Conservation (phyloP, 2,329 filamentous ascomycete genomes). For the Dryadomyces sulphureus region DNA sequence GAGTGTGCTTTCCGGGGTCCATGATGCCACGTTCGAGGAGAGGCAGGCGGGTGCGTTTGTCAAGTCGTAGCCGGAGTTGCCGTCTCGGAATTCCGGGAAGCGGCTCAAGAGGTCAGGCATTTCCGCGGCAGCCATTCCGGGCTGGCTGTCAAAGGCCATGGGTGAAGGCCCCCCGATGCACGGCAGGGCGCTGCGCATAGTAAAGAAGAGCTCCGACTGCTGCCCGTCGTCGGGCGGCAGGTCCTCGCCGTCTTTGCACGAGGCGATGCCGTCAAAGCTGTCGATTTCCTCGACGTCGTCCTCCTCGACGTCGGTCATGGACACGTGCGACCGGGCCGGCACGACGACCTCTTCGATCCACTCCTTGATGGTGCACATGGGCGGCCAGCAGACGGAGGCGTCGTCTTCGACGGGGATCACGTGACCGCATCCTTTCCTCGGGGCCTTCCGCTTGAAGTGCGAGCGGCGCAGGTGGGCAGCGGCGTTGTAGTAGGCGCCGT, state of each 20-base stretch:
- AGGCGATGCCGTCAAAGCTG: no score
- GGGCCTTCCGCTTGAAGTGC: slow-evolving; percentile 60
- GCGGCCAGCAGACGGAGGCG: slow-evolving; percentile 38
- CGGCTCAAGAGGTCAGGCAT: no score
- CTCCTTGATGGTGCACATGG: slow-evolving; percentile 23
- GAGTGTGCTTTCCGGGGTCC: no score
- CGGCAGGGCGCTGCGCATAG: no score
- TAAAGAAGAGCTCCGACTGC: no score
- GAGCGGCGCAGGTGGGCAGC: slow-evolving; percentile 77
- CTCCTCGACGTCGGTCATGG: neutral
- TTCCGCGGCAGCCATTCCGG: no score
- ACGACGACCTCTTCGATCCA: neutral
- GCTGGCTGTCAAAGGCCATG: no score
- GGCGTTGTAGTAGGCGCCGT: slow-evolving; percentile 89
- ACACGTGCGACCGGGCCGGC: neutral
- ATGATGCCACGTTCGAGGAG: no score
- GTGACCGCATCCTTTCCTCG: slow-evolving; percentile 14
- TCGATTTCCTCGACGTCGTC: neutral
- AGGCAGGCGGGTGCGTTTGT: no score
- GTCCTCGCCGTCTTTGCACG: neutral
- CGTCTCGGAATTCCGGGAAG: no score
- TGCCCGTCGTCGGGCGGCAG: neutral
- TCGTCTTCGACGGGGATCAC: slow-evolving; percentile 9
- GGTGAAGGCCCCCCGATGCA: no score
- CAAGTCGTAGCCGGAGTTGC: no score